These are phyloP conservation scores for Candida tibetensis DNA, from an alignment of 805 yeast genomes.

Conservation along the genomic window DNA sequence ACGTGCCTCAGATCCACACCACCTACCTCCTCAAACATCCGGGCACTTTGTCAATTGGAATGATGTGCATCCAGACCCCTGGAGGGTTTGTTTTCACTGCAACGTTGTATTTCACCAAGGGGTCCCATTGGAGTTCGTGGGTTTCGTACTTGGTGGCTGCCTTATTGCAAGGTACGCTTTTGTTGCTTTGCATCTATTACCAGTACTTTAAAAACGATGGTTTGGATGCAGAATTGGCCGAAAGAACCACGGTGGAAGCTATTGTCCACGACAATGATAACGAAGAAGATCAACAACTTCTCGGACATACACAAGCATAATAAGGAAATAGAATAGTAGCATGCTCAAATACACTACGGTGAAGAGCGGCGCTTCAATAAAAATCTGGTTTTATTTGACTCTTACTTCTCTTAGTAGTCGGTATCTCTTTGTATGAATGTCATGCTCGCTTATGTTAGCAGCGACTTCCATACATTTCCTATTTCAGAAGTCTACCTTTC, in stretches of 20 bases:
- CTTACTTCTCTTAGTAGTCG: too few species aligned
- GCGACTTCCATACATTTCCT: background rate
- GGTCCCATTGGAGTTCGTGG: constrained; percentile 87
- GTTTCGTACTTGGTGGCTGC: constrained; percentile 76
- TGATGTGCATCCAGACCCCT: constrained; percentile 87
- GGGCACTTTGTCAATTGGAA: constrained; percentile 73
- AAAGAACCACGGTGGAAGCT: constrained; percentile 28
- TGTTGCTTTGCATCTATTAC: constrained; percentile 56
- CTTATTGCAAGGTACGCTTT: constrained; percentile 56
- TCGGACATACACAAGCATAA: background rate
- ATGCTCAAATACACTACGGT: too few species aligned
- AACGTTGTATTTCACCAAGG: constrained; percentile 67
- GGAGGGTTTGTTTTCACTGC: constrained; percentile 82
- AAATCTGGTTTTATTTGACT: too few species aligned
- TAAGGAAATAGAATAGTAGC: too few species aligned
- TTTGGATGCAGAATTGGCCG: constrained; percentile 22
- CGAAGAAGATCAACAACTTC: constrained; percentile 6
- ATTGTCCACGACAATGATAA: constrained; percentile 25
- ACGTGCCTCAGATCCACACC: constrained; percentile 74
- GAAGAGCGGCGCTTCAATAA: too few species aligned
- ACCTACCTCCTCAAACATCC: constrained; percentile 70
- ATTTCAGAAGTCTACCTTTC: background rate
- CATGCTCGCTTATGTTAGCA: background rate
- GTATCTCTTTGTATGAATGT: too few species aligned
- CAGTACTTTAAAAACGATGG: constrained; percentile 24